Evolutionary conservation across 306 rosid genomes (phyloP).

Genomic region (Gastrolobium villosum): DNA sequence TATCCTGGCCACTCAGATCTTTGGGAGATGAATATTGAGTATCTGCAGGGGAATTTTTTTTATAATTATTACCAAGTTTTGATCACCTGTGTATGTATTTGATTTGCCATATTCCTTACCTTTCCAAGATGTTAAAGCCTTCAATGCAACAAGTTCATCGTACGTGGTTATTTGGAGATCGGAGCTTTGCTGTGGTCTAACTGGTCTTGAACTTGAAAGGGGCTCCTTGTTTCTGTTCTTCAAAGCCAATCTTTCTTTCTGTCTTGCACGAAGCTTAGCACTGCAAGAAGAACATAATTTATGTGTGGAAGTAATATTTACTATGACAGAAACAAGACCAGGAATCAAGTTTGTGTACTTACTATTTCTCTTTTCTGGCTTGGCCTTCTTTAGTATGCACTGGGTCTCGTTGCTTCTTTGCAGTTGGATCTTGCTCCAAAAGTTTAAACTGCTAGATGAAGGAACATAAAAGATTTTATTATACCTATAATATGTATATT

Average conservation of each 20-base stretch:
- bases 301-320: neutral
- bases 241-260: neutral
- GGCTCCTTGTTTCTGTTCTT: neutral
- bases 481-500: no score
- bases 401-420: no score
- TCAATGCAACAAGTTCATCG: neutral
- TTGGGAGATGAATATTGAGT: neutral
- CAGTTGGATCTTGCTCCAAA: no score
- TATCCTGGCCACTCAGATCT: constrained; percentile 11
- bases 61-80: neutral
- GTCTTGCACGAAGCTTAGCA: constrained; percentile 27
- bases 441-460: no score
- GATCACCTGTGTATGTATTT: neutral
- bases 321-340: neutral
- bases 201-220: neutral
- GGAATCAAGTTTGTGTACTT: constrained; percentile 1
- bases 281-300: constrained; percentile 30
- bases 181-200: neutral
- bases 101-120: constrained; percentile 25
- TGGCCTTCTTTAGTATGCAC: neutral
- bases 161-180: neutral
- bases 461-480: no score
- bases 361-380: constrained; percentile 26
- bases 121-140: neutral
- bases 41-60: constrained; percentile 2